Conservation (phyloP, 2,329 filamentous ascomycete genomes). For the Didymellaceae sp. region DNA sequence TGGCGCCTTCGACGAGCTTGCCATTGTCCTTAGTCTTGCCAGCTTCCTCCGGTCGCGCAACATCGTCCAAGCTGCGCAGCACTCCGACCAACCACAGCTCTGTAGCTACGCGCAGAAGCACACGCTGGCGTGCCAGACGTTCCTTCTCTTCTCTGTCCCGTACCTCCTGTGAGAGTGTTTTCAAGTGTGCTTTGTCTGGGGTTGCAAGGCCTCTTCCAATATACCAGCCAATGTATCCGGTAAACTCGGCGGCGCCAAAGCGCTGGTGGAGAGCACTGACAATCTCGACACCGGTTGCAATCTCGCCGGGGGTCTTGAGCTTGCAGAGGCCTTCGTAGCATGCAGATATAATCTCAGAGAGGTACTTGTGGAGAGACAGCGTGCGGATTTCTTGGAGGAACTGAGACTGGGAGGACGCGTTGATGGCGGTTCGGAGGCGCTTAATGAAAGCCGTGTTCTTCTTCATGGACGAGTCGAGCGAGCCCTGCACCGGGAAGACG, state of each 20-base stretch:
- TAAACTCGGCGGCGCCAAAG: constrained; percentile 90
- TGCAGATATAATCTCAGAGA: constrained; percentile 94
- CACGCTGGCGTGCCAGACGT: constrained; percentile 81
- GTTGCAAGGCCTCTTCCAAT: constrained; percentile 89
- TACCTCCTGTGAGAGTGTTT: constrained; percentile 77
- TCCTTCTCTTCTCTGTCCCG: constrained; percentile 97
- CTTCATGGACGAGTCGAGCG: constrained; percentile 92
- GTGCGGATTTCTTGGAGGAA: constrained; percentile 91
- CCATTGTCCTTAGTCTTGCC: constrained; percentile 64
- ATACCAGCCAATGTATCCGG: constrained; percentile 88
- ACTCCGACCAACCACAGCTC: constrained; percentile 95
- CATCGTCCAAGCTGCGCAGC: constrained; percentile 78
- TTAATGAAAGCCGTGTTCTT: constrained; percentile 99
- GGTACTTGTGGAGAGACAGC: constrained; percentile 91
- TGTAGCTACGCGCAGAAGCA: constrained; percentile 86
- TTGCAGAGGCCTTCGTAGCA: constrained; percentile 94
- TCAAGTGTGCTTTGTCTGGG: constrained; percentile 84
- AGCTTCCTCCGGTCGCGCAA: constrained; percentile 69
- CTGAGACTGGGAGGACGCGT: constrained; percentile 76
- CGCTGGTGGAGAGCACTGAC: constrained; percentile 95
- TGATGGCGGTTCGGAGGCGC: constrained; percentile 88
- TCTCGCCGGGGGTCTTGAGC: constrained; percentile 89
- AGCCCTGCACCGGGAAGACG: constrained; percentile 76
- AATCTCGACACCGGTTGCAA: constrained; percentile 89
- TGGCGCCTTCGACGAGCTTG: constrained; percentile 61